A percentile compares a stretch with the other conserved stretches of the same genome.
These are phyloP conservation scores for Candida maesae DNA, from an alignment of 805 yeast genomes.

Conservation along the genomic window DNA sequence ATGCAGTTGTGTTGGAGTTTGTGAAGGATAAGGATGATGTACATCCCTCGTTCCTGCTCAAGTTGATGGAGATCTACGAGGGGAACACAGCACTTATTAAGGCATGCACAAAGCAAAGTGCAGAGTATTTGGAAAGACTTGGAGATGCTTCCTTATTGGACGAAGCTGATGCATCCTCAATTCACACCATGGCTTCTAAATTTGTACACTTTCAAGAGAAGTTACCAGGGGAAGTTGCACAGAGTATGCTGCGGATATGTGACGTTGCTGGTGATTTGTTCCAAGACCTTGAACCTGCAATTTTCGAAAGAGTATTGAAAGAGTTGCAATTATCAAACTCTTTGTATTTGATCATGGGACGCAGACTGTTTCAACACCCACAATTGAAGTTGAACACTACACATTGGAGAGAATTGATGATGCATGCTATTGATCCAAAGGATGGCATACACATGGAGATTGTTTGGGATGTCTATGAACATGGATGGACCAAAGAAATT, in stretches of 20 bases:
- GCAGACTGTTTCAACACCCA: slow-evolving; percentile 6
- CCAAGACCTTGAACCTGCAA: neutral
- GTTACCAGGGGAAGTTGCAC: too few relatives aligned
- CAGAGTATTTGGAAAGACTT: neutral
- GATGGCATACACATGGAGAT: neutral
- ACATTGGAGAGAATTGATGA: neutral
- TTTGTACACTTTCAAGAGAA: neutral
- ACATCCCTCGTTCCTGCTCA: slow-evolving; percentile 4
- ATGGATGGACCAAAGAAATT: slow-evolving; percentile 1
- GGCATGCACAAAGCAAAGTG: neutral
- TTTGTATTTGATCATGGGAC: neutral
- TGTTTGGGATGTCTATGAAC: slow-evolving; percentile 1
- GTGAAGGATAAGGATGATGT: neutral
- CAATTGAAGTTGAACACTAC: neutral
- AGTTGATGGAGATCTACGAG: slow-evolving; percentile 1
- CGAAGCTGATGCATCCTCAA: neutral
- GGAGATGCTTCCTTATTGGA: neutral
- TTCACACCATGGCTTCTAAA: neutral
- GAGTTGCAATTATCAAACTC: neutral
- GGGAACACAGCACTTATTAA: neutral
- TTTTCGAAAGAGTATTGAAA: neutral
- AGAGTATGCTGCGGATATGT: slow-evolving; percentile 7
- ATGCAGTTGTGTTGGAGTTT: neutral
- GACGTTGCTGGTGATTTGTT: slow-evolving; percentile 2
- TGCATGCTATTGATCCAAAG: too few relatives aligned